A percentile compares a stretch with the other conserved stretches of the same genome.
These are phyloP conservation scores for Astrephomene gubernaculifera DNA, from an alignment of 139 green algal species.

Conservation along the genomic window DNA sequence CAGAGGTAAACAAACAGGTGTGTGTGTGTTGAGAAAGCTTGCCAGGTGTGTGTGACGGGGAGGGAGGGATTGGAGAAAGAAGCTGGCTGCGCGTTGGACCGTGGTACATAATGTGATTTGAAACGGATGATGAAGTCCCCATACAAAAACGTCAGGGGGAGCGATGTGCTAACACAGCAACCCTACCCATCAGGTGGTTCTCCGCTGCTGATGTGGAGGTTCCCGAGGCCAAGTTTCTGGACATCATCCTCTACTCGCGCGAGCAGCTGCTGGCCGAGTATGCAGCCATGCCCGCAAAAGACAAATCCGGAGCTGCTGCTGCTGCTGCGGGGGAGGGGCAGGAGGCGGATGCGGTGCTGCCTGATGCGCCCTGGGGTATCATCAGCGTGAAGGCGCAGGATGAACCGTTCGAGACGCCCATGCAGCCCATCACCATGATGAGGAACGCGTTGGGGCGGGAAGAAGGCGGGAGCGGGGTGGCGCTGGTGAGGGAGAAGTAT, in stretches of 20 bases:
- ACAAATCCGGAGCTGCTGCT: no score
- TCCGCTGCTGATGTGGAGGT: conserved; percentile 65
- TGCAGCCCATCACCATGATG: conserved; percentile 97
- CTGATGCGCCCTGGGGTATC: conserved; percentile 91
- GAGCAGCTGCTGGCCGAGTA: conserved; percentile 92
- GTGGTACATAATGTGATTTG: no score
- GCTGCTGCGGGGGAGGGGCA: no score
- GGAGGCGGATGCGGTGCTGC: conserved; percentile 44
- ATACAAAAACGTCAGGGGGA: no score
- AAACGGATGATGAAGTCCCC: no score
- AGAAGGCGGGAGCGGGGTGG: conserved; percentile 93
- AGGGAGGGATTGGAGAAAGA: no score
- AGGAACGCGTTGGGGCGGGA: conserved; percentile 90
- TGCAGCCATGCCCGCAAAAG: conserved; percentile 72
- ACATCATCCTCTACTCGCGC: conserved; percentile 95
- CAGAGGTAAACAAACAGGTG: no score
- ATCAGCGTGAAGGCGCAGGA: conserved; percentile 82
- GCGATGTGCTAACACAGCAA: not conserved
- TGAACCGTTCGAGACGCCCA: conserved; percentile 89
- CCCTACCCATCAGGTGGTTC: conserved; percentile 80
- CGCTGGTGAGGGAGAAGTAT: conserved; percentile 83
- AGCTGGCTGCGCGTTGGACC: no score
- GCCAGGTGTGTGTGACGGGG: no score
- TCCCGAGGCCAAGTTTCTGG: conserved; percentile 82
- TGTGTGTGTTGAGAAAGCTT: no score